phyloP scores from a whole-genome alignment of 495 filamentous ascomycete species.

The Podospora bellae-mahoneyi region DNA sequence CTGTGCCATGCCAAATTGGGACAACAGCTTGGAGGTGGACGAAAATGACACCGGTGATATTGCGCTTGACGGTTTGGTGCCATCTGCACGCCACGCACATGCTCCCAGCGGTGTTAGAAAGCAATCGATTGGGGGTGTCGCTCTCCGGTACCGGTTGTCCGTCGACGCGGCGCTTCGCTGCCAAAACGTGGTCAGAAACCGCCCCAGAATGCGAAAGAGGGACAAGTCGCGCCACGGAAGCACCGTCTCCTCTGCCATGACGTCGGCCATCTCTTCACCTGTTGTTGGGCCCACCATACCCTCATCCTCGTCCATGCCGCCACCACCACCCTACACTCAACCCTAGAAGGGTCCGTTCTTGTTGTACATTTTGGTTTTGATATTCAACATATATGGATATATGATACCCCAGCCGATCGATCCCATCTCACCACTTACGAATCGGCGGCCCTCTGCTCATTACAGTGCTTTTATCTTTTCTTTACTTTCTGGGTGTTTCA shows the following conservation, averaged over 20 bases:
- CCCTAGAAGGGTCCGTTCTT: neutral
- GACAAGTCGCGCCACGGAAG: slow-evolving; percentile 23
- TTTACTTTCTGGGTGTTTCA: neutral
- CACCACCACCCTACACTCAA: neutral
- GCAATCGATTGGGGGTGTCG: slow-evolving; percentile 26
- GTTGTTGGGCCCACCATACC: slow-evolving; percentile 1
- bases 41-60: slow-evolving; percentile 20
- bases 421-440: neutral
- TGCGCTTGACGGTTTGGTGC: slow-evolving; percentile 20
- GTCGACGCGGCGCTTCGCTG: slow-evolving; percentile 42
- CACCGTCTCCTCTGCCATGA: slow-evolving; percentile 19
- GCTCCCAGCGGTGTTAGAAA: slow-evolving; percentile 37
- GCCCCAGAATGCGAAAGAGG: slow-evolving; percentile 44
- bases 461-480: neutral
- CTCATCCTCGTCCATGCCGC: slow-evolving; percentile 17
- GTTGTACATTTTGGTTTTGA: neutral
- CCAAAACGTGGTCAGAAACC: slow-evolving; percentile 41
- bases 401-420: neutral
- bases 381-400: neutral
- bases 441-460: neutral
- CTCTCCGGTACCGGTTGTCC: slow-evolving; percentile 39
- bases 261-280: slow-evolving; percentile 24
- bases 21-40: slow-evolving; percentile 4
- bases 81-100: slow-evolving; percentile 27
- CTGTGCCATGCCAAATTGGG: slow-evolving; percentile 9